Evolutionary conservation across 164 flowering plant genomes (phyloP).

Genomic region (Litsea cubeba): DNA sequence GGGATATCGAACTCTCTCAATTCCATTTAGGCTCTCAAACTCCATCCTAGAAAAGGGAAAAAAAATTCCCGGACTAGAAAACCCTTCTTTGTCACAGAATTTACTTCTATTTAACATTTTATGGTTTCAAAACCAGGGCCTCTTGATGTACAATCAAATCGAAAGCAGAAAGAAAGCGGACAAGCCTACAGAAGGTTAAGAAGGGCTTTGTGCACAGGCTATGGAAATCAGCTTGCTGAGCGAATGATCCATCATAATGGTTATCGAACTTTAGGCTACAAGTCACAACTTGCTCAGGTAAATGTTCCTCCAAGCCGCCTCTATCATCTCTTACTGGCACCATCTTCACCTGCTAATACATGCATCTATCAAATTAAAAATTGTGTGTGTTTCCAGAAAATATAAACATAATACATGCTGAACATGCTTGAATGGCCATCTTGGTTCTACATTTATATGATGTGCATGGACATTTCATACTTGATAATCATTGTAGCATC

Average conservation of each 20-base stretch:
- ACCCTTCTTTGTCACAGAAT: neutral
- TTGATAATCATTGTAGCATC: too few relatives aligned
- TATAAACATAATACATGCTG: too few relatives aligned
- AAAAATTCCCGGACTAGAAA: neutral
- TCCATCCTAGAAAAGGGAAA: too few relatives aligned
- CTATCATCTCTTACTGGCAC: neutral
- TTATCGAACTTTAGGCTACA: conserved; percentile 70
- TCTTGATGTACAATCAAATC: conserved; percentile 55
- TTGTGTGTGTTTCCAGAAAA: too few relatives aligned
- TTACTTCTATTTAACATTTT: neutral
- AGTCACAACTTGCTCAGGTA: conserved; percentile 88
- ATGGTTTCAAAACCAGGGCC: conserved; percentile 38
- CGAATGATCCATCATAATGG: conserved; percentile 93
- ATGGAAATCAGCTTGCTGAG: conserved; percentile 91
- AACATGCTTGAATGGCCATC: too few relatives aligned
- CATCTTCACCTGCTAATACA: neutral
- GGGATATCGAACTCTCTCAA: too few relatives aligned
- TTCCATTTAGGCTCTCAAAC: too few relatives aligned
- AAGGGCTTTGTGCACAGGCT: conserved; percentile 76
- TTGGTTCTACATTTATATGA: too few relatives aligned
- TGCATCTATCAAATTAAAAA: too few relatives aligned
- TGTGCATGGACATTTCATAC: too few relatives aligned
- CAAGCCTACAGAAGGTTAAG: conserved; percentile 62
- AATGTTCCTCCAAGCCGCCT: neutral
- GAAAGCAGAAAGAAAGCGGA: conserved; percentile 36